phyloP scores from a whole-genome alignment of 345 rosid species.

The Arabidopsis arenosa region DNA sequence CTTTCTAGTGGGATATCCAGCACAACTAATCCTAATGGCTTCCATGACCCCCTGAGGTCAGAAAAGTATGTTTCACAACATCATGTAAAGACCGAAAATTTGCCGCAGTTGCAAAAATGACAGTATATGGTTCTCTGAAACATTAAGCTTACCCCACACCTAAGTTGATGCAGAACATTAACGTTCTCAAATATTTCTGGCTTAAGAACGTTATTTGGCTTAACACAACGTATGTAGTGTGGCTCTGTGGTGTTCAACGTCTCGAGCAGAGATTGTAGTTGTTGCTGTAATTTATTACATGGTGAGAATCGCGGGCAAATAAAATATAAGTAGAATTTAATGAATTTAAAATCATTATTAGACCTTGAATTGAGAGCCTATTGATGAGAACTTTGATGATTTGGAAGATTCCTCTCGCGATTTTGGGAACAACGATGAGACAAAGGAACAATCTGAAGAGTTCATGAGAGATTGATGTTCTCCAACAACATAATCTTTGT shows the following conservation, averaged over 20 bases:
- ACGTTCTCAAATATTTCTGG: constrained; percentile 85
- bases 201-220: constrained; percentile 94
- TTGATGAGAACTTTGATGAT: constrained; percentile 89
- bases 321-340: constrained; percentile 21
- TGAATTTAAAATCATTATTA: constrained; percentile 28
- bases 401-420: constrained; percentile 85
- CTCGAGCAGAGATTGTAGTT: constrained; percentile 92
- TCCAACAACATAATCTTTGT: constrained; percentile 93
- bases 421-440: constrained; percentile 80
- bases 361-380: constrained; percentile 96
- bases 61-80: constrained; percentile 18
- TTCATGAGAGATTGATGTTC: constrained; percentile 88
- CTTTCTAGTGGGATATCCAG: constrained; percentile 95
- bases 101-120: constrained; percentile 22
- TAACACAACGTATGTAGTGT: constrained; percentile 94
- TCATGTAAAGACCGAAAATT: constrained; percentile 13
- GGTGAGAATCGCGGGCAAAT: constrained; percentile 20
- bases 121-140: constrained; percentile 39
- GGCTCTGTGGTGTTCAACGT: constrained; percentile 92
- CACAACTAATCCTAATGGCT: constrained; percentile 98
- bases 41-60: constrained; percentile 90
- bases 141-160: constrained; percentile 87
- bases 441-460: constrained; percentile 83
- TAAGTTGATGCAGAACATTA: constrained; percentile 86
- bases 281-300: constrained; percentile 73